phyloP scores from a whole-genome alignment of 352 stramenopile genomes.

The Globisporangium recalcitrans region DNA sequence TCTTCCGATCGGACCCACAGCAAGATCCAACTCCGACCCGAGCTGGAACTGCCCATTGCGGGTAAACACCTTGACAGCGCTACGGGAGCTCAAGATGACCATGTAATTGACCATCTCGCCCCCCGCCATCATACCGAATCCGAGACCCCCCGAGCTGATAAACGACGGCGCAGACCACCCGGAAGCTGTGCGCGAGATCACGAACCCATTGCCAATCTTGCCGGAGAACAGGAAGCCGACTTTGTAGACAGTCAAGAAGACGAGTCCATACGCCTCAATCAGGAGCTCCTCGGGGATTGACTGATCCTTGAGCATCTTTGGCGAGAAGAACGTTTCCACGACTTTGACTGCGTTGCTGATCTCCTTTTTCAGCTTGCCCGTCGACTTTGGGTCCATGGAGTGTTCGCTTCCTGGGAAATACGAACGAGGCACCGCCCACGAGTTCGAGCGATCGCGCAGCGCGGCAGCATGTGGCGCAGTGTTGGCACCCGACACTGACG shows the following conservation, averaged over 20 bases:
- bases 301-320: constrained; percentile 74
- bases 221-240: constrained; percentile 73
- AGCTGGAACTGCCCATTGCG: constrained; percentile 73
- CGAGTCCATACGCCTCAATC: constrained; percentile 63
- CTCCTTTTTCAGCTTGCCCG: constrained; percentile 53
- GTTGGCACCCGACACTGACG: constrained; percentile 5
- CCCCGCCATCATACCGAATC: constrained; percentile 83
- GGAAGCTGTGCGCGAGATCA: constrained; percentile 64
- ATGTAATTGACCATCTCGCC: constrained; percentile 81
- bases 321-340: constrained; percentile 65
- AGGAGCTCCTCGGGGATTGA: constrained; percentile 76
- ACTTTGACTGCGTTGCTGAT: constrained; percentile 59
- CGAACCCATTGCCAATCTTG: constrained; percentile 72
- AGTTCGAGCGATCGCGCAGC: constrained; percentile 57
- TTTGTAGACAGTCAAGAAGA: constrained; percentile 84
- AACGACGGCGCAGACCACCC: constrained; percentile 77
- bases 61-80: constrained; percentile 75
- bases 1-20: constrained; percentile 61
- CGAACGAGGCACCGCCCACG: constrained; percentile 37
- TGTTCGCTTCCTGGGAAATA: constrained; percentile 22
- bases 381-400: constrained; percentile 52
- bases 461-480: constrained; percentile 23
- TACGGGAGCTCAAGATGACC: constrained; percentile 69
- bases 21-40: constrained; percentile 66
- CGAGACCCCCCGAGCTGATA: constrained; percentile 58